phyloP scores from a whole-genome alignment of 2,329 filamentous ascomycete genomes.

The Epichloe elymi region DNA sequence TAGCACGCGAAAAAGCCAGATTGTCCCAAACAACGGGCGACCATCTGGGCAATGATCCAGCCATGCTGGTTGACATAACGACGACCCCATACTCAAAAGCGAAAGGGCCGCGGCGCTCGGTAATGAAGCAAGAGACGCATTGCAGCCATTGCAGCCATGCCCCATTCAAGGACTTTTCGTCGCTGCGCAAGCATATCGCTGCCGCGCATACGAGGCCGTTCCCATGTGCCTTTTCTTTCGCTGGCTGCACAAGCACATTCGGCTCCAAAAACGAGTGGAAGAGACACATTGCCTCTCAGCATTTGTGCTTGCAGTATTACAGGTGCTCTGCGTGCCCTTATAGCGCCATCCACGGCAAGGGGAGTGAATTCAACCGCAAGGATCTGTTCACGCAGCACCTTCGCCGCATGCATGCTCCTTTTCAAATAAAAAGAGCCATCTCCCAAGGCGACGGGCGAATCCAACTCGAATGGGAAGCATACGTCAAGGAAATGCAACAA shows the following conservation, averaged over 20 bases:
- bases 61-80: slow-evolving; percentile 13
- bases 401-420: slow-evolving; percentile 79
- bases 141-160: slow-evolving; percentile 50
- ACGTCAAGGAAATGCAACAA: slow-evolving; percentile 56
- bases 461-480: slow-evolving; percentile 49
- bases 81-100: slow-evolving; percentile 18
- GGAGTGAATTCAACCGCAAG: slow-evolving; percentile 78
- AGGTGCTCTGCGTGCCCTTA: slow-evolving; percentile 49
- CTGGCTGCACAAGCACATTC: slow-evolving; percentile 73
- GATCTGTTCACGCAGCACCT: slow-evolving; percentile 93
- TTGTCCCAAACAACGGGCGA: slow-evolving; percentile 24
- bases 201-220: slow-evolving; percentile 63
- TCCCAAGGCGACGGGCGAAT: slow-evolving; percentile 45
- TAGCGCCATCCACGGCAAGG: slow-evolving; percentile 39
- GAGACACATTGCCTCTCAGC: slow-evolving; percentile 80
- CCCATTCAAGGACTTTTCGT: slow-evolving; percentile 54
- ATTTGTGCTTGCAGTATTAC: slow-evolving; percentile 58
- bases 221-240: slow-evolving; percentile 72
- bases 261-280: slow-evolving; percentile 98
- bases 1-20: slow-evolving; percentile 12
- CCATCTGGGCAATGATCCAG: slow-evolving; percentile 14
- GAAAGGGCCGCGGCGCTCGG: slow-evolving; percentile 32
- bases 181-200: slow-evolving; percentile 52
- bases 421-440: slow-evolving; percentile 45
- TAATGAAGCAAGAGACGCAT: slow-evolving; percentile 46